Evolutionary conservation across 2,329 filamentous ascomycete species (phyloP).

Genomic region (Xylaria sp.): DNA sequence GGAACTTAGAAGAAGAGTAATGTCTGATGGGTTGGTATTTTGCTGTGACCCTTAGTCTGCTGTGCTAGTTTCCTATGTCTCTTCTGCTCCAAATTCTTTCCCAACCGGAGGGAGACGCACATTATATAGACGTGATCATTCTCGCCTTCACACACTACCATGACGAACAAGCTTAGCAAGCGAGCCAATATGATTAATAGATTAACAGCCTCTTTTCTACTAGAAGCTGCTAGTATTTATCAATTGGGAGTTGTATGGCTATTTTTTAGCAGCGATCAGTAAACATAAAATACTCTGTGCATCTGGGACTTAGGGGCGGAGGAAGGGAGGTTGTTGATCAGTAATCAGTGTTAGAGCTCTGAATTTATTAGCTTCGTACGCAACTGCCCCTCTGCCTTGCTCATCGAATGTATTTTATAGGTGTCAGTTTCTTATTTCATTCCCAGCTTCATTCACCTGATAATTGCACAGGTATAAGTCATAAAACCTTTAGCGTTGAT

Average conservation of each 20-base stretch:
- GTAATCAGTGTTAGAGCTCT: background rate
- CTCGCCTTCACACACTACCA: background rate
- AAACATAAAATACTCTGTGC: constrained; percentile 1
- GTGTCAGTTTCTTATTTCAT: background rate
- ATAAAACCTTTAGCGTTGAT: background rate
- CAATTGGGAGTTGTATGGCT: background rate
- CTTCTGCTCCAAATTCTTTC: background rate
- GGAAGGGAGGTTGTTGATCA: background rate
- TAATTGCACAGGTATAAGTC: background rate
- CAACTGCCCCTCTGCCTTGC: background rate
- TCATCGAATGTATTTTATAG: background rate
- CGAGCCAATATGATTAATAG: background rate
- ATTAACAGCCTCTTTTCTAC: background rate
- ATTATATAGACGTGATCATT: background rate
- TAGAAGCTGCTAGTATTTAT: background rate
- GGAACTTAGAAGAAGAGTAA: background rate
- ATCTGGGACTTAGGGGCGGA: background rate
- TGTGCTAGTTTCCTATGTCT: no score
- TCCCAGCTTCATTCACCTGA: background rate
- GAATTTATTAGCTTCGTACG: background rate
- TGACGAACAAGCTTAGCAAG: background rate
- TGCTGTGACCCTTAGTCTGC: background rate
- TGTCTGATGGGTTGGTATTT: background rate
- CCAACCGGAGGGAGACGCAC: background rate
- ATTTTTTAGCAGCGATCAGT: background rate